Base-by-base conservation (phyloP, 345 rosid genomes). In the Hypericum perforatum region DNA sequence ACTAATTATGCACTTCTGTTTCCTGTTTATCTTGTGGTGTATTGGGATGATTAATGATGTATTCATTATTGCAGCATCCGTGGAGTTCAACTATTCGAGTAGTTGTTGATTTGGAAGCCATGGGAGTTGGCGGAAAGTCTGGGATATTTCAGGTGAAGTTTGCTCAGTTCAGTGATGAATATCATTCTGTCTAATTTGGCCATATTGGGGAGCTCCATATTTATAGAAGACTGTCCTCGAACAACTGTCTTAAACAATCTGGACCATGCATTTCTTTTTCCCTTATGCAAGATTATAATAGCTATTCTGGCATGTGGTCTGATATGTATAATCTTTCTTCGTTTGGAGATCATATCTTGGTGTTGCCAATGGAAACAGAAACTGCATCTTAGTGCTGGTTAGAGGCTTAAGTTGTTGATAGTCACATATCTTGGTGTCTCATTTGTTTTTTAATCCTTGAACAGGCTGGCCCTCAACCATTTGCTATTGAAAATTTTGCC, bases 91-190 rank as follows among this genome's bases (percentile, higher is more conserved):
- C 88, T 58, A 48, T 92, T 63, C 82, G 72, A 41, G 43, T 83
- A 76, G 98, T 95, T 64, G 51, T 90, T 63, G 97, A 90, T 77
- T 64, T 90, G 70, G 97, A 90, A 74, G 94, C 97, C 60, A 90
- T 90, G 97, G 97, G 96, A 40, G 56, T 78, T 39, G 97, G 97
- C 49, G 97, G 97, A 54, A 87, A 81, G 76, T 85, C 98, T 9
- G 41, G 68, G 61, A 43, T 92, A 68, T 92, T 92, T 68, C 96
- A 92, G 98, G 98, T 92, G 52, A 49, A 39, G 38, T 62, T 49
- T 56, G 56, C 29, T 57, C 41, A 41, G 38, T 38, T n/a, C 61
- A 47, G 13, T 53, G 39, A 41, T 52, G 47, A 11, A 45, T 47
- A 15, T 41, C 39, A 16, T 29, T 51, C 43, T 5, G 11, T 11